A percentile compares a stretch with the other conserved stretches of the same genome.
These are phyloP conservation scores for Rhipidocladum racemiflorum DNA, from an alignment of 176 grass and related monocot species.

Conservation along the genomic window DNA sequence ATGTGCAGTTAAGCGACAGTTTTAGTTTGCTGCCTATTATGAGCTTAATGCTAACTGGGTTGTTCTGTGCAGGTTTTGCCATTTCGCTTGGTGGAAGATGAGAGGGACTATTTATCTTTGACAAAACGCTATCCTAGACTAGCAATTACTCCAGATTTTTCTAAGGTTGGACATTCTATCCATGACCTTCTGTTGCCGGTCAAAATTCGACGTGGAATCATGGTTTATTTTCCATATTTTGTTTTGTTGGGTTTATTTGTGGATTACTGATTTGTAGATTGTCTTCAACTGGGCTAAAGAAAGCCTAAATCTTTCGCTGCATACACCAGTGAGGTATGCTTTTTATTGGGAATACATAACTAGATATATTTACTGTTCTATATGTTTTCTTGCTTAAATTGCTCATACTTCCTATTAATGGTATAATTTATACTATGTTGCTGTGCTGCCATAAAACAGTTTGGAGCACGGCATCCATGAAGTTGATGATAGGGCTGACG, in stretches of 20 bases:
- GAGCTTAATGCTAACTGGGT: conserved; percentile 25
- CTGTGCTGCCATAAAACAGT: conserved; percentile 49
- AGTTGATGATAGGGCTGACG: conserved; percentile 49
- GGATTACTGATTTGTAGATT: conserved; percentile 50
- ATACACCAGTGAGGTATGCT: conserved; percentile 88
- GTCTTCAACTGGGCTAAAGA: conserved; percentile 81
- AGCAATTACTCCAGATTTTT: conserved; percentile 83
- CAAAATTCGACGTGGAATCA: not conserved
- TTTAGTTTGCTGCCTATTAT: conserved; percentile 6
- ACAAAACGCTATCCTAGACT: conserved; percentile 89
- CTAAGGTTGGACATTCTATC: conserved; percentile 62
- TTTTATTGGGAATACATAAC: conserved; percentile 18
- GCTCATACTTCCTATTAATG: conserved; percentile 3
- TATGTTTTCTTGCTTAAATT: conserved; percentile 2
- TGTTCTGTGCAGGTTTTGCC: conserved; percentile 65
- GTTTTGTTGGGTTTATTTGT: conserved; percentile 1
- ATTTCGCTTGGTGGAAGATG: conserved; percentile 77
- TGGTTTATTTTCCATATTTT: not conserved
- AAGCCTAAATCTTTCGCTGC: conserved; percentile 70
- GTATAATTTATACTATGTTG: conserved; percentile 2
- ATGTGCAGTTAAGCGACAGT: not conserved
- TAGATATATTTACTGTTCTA: conserved; percentile 1
- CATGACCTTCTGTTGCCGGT: not conserved
- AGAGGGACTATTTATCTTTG: conserved; percentile 92
- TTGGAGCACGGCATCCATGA: conserved; percentile 85